Evolutionary conservation across 2,329 filamentous ascomycete genomes (phyloP), one percentile per base, ranked within the genome.

Genomic region (Xenosphaeropsis pyriputrescens): DNA sequence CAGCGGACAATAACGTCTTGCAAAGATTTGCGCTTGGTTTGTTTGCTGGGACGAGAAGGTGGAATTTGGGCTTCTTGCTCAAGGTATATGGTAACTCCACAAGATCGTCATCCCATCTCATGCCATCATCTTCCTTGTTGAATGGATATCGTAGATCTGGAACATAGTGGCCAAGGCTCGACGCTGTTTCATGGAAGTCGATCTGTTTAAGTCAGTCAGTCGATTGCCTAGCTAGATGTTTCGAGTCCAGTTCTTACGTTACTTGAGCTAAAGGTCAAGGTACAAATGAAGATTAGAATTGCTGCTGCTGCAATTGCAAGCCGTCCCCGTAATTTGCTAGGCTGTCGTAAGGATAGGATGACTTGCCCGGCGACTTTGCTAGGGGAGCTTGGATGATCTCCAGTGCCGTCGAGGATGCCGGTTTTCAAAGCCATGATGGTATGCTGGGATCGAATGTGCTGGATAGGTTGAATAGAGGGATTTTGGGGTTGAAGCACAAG

Each of bases 1-100:
- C 70, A 1, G 69, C 64, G 2, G 70, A 72, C 11, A 73, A 56
- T 11, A 74, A 49, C 1, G 69, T 67, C 45, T 69, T 70, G 58
- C 72, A 77, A 31, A 75, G 60, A n/a, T 64, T 60, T 9, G 30
- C 14, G 8, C 41, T 45, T 14, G 60, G 46, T 29, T 63, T 65
- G 32, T 60, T 59, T 5, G 66, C 61, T 5, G 67, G 64, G 35
- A 76, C 58, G 18, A 76, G 51, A 29, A 77, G 61, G 50, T 76
- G 72, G 43, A 77, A 70, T 34, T 55, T 57, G 13, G 44, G 45
- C 18, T 39, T 47, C 32, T 45, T 36, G 12, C 32, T 40, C 22
- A 26, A 26, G 8, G 22, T 26, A 26, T 26, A 26, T 26, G 22
- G 22, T 11, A 9, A 6, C 12, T 26, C 22, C 22, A 26, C 22